Percentiles rank a stretch among this genome's conserved stretches.
These are phyloP conservation scores for Brassica hybrid DNA, from an alignment of 441 rosid species.

Conservation along the genomic window DNA sequence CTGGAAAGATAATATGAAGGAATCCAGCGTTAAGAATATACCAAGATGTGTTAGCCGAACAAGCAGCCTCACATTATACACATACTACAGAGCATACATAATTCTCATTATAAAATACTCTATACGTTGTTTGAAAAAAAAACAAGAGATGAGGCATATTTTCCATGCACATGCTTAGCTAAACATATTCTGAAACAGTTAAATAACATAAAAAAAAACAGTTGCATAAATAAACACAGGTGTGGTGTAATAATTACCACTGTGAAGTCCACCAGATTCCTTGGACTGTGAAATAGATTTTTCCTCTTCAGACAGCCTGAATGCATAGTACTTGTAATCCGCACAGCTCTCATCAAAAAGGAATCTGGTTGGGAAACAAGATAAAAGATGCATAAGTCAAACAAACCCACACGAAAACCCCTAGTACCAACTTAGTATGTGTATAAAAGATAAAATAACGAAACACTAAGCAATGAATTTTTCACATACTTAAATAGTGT, in stretches of 20 bases:
- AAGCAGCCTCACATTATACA: constrained; percentile 10
- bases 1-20: constrained; percentile 41
- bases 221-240: constrained; percentile 12
- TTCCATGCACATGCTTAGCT: constrained; percentile 18
- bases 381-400: constrained; percentile 20
- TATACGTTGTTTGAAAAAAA: background rate
- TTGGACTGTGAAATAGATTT: constrained; percentile 54
- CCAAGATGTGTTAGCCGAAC: constrained; percentile 22
- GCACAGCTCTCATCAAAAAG: constrained; percentile 78
- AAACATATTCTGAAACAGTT: background rate
- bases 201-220: constrained; percentile 12
- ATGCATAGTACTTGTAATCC: constrained; percentile 84
- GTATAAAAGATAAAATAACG: too few relatives aligned
- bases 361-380: constrained; percentile 58
- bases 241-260: constrained; percentile 49
- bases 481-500: constrained; percentile 88
- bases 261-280: constrained; percentile 54
- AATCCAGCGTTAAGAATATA: constrained; percentile 23
- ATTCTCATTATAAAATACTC: background rate
- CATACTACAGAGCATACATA: constrained; percentile 18
- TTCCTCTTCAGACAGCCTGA: constrained; percentile 84
- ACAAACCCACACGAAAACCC: constrained; percentile 6
- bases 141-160: background rate
- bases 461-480: background rate
- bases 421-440: background rate